Evolutionary conservation across 257 asterid species (phyloP).

Genomic region (Ballota nigra): DNA sequence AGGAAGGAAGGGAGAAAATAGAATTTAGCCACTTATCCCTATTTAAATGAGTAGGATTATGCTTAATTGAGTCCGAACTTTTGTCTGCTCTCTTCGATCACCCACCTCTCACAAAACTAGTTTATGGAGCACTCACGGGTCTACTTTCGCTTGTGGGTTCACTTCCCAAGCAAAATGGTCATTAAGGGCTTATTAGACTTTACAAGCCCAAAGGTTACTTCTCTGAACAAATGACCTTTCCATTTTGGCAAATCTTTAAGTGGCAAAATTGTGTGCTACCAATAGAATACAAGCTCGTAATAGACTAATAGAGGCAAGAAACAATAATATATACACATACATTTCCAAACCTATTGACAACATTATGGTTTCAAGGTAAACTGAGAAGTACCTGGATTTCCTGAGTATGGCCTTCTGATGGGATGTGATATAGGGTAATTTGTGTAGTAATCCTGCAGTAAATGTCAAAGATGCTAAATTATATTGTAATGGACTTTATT

Average conservation of each 20-base stretch:
- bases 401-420: conserved; percentile 80
- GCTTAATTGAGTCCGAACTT: background rate
- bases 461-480: background rate
- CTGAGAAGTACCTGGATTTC: conserved; percentile 72
- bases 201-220: background rate
- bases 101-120: background rate
- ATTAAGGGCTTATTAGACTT: background rate
- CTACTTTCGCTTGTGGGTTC: background rate
- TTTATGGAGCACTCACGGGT: background rate
- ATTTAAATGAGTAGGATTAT: background rate
- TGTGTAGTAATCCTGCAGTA: conserved; percentile 64
- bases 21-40: background rate
- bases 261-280: background rate
- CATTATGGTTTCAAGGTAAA: background rate
- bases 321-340: background rate
- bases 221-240: background rate
- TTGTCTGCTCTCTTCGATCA: background rate
- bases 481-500: background rate
- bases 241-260: background rate
- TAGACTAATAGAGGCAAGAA: background rate
- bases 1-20: background rate
- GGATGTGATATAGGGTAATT: conserved; percentile 75
- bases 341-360: background rate
- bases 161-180: background rate
- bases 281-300: background rate